These are phyloP conservation scores for Verticillium klebahnii DNA, from an alignment of 2,329 filamentous ascomycete species.

Conservation along the genomic window DNA sequence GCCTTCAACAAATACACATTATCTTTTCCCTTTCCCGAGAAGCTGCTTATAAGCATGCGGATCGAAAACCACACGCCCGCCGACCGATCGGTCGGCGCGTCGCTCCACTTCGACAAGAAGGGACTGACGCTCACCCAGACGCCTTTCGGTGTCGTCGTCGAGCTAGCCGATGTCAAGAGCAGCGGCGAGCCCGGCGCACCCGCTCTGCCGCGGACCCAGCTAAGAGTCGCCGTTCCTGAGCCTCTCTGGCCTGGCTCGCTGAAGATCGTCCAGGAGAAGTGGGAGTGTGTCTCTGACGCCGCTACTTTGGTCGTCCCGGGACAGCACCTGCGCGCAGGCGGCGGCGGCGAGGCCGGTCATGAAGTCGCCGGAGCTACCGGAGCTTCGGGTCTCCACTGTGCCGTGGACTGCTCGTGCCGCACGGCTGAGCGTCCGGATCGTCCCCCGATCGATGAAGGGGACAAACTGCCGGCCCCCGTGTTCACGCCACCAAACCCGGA, in stretches of 20 bases:
- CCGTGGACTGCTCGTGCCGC: background rate
- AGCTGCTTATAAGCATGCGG: background rate
- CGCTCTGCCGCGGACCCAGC: background rate
- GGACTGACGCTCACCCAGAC: background rate
- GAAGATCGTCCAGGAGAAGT: background rate
- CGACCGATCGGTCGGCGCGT: background rate
- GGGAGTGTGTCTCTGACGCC: background rate
- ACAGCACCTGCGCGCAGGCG: background rate
- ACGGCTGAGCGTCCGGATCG: background rate
- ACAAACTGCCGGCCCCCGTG: background rate
- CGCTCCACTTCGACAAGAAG: background rate
- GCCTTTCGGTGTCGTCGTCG: background rate
- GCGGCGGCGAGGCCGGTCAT: background rate
- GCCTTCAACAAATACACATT: too few species aligned
- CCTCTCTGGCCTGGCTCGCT: background rate
- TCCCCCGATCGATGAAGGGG: background rate
- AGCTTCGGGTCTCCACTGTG: background rate
- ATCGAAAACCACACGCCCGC: background rate
- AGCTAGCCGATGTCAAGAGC: background rate
- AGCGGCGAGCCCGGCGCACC: background rate
- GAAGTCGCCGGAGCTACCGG: background rate
- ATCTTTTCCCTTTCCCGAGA: too few species aligned
- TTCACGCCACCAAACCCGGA: background rate
- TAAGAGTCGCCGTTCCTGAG: background rate
- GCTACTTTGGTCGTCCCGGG: background rate